Evolutionary conservation across 352 stramenopile species (phyloP), one percentile per base, ranked within the genome.

Genomic region (Plasmopara halstedii): DNA sequence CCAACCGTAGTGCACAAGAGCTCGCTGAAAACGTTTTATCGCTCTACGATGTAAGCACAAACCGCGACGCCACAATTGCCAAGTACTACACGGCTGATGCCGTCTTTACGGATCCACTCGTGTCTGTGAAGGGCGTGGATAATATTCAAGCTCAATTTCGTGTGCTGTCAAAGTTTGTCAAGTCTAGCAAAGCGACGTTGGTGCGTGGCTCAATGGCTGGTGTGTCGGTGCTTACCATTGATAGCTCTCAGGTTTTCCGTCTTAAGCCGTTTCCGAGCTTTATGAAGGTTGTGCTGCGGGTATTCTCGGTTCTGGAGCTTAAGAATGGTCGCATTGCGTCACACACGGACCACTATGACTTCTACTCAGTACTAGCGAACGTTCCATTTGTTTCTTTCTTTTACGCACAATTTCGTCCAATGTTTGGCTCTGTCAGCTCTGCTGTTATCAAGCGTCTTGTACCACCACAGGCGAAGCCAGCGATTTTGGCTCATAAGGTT

Each of bases 91-190:
- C 74, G 33, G 55, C 71, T 11, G 75, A 89, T 43, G 80, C 80
- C 22, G 71, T 83, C 13, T 92, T 92, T 59, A 83, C 75, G 18
- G 80, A 92, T 57, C 80, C 80, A 23, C 44, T 92, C 46, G 73
- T 92, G 29, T 71, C 70, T 22, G 80, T 89, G 42, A 60, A 64
- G 13, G 80, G 80, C 37, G 40, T 87, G 27, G 77, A 84, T 42
- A 89, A 92, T 54, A 84, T 92, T 53, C 76, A 88, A 53, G 80
- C 80, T 51, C 80, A 92, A 62, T 92, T 92, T 58, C 80, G 80
- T 42, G 64, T 74, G 25, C 64, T 92, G 31, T 67, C 74, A 38
- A 83, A 77, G 57, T 85, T 92, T 46, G 61, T 92, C 59, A 80
- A 77, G 58, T 73, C 62, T 35, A 83, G 67, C 42, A 86, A 88